phyloP scores from a whole-genome alignment of 345 rosid species.

The Cardiospermum halicacabum region DNA sequence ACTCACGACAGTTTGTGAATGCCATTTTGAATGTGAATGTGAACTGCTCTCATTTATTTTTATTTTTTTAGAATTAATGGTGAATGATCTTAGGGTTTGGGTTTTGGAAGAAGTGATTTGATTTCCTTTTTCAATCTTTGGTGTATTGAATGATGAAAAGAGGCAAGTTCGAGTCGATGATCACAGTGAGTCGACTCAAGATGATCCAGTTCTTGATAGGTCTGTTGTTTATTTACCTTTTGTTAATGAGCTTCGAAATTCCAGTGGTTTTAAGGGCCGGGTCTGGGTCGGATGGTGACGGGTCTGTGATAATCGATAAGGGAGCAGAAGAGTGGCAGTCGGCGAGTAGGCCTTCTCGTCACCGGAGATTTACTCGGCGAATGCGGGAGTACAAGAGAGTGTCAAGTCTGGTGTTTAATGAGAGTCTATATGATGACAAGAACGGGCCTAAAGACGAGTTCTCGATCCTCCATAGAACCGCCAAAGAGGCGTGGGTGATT shows the following conservation, averaged over 20 bases:
- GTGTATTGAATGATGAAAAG: constrained; percentile 30
- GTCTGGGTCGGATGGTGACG: constrained; percentile 21
- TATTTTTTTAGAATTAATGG: not conserved
- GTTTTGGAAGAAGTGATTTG: not conserved
- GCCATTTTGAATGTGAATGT: not conserved
- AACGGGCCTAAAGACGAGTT: constrained; percentile 35
- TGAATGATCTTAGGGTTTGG: not conserved
- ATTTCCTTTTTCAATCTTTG: not conserved
- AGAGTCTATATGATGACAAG: constrained; percentile 30
- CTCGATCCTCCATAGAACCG: constrained; percentile 53
- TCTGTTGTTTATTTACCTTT: constrained; percentile 32
- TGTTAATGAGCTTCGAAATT: constrained; percentile 43
- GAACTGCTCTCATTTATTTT: not conserved
- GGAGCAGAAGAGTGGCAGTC: constrained; percentile 13
- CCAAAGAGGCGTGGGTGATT: constrained; percentile 50
- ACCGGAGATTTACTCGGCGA: constrained; percentile 12
- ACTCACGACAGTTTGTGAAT: not conserved
- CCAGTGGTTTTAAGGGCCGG: constrained; percentile 39
- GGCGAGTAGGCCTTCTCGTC: constrained; percentile 12
- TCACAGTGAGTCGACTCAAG: constrained; percentile 34
- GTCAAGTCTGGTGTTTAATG: constrained; percentile 46
- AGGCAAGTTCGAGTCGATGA: constrained; percentile 31
- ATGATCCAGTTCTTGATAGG: constrained; percentile 36
- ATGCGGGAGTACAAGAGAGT: constrained; percentile 29
- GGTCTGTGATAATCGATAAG: constrained; percentile 20